A percentile compares a stretch with the other conserved stretches of the same genome.
Conservation (phyloP, 441 rosid genomes). For the Brassica hybrid region DNA sequence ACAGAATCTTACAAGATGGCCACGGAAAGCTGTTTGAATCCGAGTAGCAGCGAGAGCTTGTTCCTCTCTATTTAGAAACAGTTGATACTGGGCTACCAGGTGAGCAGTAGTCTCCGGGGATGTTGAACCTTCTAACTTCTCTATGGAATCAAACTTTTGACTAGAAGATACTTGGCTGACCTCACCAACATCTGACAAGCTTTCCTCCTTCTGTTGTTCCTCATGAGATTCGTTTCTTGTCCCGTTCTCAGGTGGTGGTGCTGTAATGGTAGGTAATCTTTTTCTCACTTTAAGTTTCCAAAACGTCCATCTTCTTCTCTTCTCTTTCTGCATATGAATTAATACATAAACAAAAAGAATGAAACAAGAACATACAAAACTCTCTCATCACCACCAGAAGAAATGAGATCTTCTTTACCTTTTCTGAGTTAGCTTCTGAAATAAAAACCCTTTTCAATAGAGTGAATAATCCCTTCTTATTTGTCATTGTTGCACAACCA, state of each 20-base stretch:
- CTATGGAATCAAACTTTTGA: slow-evolving; percentile 43
- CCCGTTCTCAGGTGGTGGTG: slow-evolving; percentile 60
- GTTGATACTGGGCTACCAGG: slow-evolving; percentile 34
- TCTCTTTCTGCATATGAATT: slow-evolving; percentile 53
- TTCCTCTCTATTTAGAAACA: slow-evolving; percentile 32
- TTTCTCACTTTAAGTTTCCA: slow-evolving; percentile 57
- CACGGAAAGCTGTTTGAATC: slow-evolving; percentile 78
- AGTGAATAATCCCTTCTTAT: slow-evolving; percentile 77
- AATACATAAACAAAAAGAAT: background rate
- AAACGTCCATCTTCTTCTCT: slow-evolving; percentile 73
- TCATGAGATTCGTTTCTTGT: slow-evolving; percentile 50
- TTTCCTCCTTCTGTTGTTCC: slow-evolving; percentile 49
- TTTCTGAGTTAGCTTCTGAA: slow-evolving; percentile 64
- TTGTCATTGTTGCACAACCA: slow-evolving; percentile 65
- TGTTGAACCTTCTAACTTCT: slow-evolving; percentile 36
- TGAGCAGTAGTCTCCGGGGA: slow-evolving; percentile 36
- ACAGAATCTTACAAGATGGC: slow-evolving; percentile 70
- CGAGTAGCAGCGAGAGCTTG: slow-evolving; percentile 55
- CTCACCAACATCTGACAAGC: slow-evolving; percentile 63
- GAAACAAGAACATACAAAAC: slow-evolving; percentile 1
- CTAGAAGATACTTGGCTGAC: slow-evolving; percentile 52
- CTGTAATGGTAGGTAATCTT: slow-evolving; percentile 55
- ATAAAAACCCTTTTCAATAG: slow-evolving; percentile 66
- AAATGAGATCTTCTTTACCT: slow-evolving; percentile 49
- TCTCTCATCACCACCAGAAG: background rate